These are phyloP conservation scores for Cyberlindnera mycetangii DNA, from an alignment of 805 yeast species.

Conservation along the genomic window DNA sequence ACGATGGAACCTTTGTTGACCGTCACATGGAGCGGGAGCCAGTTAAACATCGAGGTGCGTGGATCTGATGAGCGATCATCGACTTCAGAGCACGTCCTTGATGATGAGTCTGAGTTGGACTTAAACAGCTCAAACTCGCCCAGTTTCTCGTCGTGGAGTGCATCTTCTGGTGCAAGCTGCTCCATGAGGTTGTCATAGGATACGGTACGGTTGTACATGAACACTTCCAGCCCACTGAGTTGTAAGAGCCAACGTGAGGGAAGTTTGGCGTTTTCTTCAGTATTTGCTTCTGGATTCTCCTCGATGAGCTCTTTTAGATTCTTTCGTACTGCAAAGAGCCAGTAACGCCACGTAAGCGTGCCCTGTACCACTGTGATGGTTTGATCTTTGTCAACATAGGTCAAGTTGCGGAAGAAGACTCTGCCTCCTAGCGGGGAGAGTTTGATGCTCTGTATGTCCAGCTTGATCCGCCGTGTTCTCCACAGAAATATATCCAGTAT, in stretches of 20 bases:
- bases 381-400: constrained; percentile 69
- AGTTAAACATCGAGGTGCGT: constrained; percentile 25
- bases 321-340: constrained; percentile 53
- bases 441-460: constrained; percentile 71
- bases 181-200: constrained; percentile 70
- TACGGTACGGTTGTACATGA: constrained; percentile 72
- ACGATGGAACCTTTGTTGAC: constrained; percentile 70
- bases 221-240: constrained; percentile 78
- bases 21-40: constrained; percentile 61
- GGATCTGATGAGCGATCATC: background rate
- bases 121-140: constrained; percentile 16
- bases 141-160: constrained; percentile 10
- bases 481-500: constrained; percentile 56
- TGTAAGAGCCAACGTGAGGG: constrained; percentile 57
- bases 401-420: constrained; percentile 69
- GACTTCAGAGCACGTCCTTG: constrained; percentile 7
- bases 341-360: constrained; percentile 85
- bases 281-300: constrained; percentile 20
- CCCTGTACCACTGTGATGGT: constrained; percentile 70
- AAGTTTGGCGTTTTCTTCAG: constrained; percentile 40
- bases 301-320: constrained; percentile 12
- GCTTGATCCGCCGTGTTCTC: constrained; percentile 53
- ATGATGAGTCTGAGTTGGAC: constrained; percentile 17
- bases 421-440: constrained; percentile 83
- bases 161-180: constrained; percentile 24